These are phyloP conservation scores for Pezizomycotina sp. DNA, from an alignment of 2,329 filamentous ascomycete genomes.

Conservation along the genomic window DNA sequence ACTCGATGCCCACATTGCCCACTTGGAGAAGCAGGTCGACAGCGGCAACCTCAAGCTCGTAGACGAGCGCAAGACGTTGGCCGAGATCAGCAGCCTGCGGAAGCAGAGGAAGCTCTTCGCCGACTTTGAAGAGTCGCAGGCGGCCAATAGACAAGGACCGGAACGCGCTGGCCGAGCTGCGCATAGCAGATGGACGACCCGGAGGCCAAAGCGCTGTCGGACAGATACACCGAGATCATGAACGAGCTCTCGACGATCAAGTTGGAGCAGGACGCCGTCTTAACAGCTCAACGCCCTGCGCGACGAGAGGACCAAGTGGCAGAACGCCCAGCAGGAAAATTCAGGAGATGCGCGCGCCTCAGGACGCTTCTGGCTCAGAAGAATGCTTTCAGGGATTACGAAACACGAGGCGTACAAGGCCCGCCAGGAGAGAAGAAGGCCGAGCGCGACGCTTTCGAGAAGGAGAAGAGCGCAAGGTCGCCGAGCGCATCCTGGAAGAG, in stretches of 20 bases:
- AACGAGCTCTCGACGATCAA: conserved; percentile 80
- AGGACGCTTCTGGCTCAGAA: conserved; percentile 76
- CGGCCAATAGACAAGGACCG: conserved; percentile 77
- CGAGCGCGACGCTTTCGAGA: conserved; percentile 58
- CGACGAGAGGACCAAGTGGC: conserved; percentile 70
- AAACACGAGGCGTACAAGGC: conserved; percentile 67
- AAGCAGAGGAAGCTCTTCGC: conserved; percentile 86
- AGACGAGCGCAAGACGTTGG: conserved; percentile 86
- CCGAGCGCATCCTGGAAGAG: conserved; percentile 60
- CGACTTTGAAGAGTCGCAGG: conserved; percentile 67
- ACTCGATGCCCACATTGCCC: conserved; percentile 64
- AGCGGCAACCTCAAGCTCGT: conserved; percentile 85
- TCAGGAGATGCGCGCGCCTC: conserved; percentile 62
- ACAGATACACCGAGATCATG: conserved; percentile 71
- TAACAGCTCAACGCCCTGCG: conserved; percentile 71
- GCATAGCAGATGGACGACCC: conserved; percentile 82
- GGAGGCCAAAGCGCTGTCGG: conserved; percentile 71
- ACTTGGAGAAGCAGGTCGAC: conserved; percentile 72
- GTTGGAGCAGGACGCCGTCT: conserved; percentile 76
- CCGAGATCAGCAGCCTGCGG: conserved; percentile 64
- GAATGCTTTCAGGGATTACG: conserved; percentile 67
- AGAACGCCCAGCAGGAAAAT: conserved; percentile 76
- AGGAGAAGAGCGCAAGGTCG: conserved; percentile 57
- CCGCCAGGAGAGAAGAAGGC: conserved; percentile 21
- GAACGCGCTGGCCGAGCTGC: conserved; percentile 72